Conservation (phyloP, 768 basidiomycete genomes). For the Wakefieldia striispora region DNA sequence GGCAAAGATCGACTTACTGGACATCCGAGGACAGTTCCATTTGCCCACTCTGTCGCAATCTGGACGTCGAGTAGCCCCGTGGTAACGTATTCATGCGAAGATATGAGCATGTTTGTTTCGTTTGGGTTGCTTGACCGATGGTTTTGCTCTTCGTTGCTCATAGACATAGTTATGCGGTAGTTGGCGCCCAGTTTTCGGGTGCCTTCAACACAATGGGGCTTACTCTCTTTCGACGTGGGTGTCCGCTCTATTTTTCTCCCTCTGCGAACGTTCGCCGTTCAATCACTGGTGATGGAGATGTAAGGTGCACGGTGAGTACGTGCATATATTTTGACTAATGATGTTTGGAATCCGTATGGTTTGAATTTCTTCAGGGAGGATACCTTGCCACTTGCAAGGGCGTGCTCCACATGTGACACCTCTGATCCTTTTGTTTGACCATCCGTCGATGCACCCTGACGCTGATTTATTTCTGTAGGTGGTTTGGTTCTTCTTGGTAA, state of each 20-base stretch:
- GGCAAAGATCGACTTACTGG: slow-evolving; percentile 48
- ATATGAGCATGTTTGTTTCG: slow-evolving; percentile 64
- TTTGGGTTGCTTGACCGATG: slow-evolving; percentile 39
- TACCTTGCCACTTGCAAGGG: slow-evolving; percentile 52
- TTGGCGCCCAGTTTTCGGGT: slow-evolving; percentile 33
- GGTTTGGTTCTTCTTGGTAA: not conserved
- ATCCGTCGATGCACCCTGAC: not conserved
- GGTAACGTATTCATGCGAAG: slow-evolving; percentile 59
- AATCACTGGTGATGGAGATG: slow-evolving; percentile 15
- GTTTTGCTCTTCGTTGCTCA: slow-evolving; percentile 67
- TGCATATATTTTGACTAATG: slow-evolving; percentile 38
- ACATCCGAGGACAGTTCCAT: slow-evolving; percentile 35
- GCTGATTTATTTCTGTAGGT: slow-evolving; percentile 11
- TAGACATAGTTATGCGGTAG: slow-evolving; percentile 90
- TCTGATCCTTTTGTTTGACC: slow-evolving; percentile 16
- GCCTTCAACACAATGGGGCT: slow-evolving; percentile 89
- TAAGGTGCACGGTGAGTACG: slow-evolving; percentile 20
- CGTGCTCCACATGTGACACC: slow-evolving; percentile 77
- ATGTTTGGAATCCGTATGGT: slow-evolving; percentile 46
- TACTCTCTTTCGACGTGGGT: slow-evolving; percentile 70
- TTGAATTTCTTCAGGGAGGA: slow-evolving; percentile 96
- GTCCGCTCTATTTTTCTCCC: slow-evolving; percentile 46
- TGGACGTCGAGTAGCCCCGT: slow-evolving; percentile 35
- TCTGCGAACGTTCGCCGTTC: slow-evolving; percentile 53
- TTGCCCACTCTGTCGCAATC: slow-evolving; percentile 57